These are phyloP conservation scores for Scytalidium sp. DNA, from an alignment of 2,329 filamentous ascomycete genomes.

Conservation along the genomic window DNA sequence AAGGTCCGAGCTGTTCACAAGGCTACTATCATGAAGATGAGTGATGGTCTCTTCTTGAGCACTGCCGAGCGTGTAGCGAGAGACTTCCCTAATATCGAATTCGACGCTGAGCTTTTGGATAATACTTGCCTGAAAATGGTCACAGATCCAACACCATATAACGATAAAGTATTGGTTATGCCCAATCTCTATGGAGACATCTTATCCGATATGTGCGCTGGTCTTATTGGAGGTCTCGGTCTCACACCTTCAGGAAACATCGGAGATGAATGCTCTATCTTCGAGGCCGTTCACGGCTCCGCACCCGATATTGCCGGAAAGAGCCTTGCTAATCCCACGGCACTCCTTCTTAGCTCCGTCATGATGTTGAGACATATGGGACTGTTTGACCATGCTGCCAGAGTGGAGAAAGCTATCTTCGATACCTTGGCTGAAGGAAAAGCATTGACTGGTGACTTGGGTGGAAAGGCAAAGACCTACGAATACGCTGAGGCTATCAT, in stretches of 20 bases:
- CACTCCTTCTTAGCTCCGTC: slow-evolving; percentile 90
- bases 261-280: slow-evolving; percentile 98
- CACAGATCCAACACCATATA: slow-evolving; percentile 93
- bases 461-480: slow-evolving; percentile 92
- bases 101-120: slow-evolving; percentile 96
- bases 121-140: slow-evolving; percentile 99
- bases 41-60: slow-evolving; percentile 94
- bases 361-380: slow-evolving; percentile 99
- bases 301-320: slow-evolving; percentile 96
- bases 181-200: slow-evolving; percentile 99
- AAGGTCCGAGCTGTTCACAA: slow-evolving; percentile 99
- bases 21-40: slow-evolving; percentile 99
- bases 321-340: slow-evolving; percentile 94
- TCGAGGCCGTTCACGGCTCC: slow-evolving; percentile 98
- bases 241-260: slow-evolving; percentile 98
- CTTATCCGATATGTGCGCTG: slow-evolving; percentile 98
- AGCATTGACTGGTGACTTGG: slow-evolving; percentile 91
- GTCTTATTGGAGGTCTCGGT: slow-evolving; percentile 95
- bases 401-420: slow-evolving; percentile 94
- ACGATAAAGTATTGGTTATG: slow-evolving; percentile 98
- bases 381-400: slow-evolving; percentile 75
- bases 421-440: slow-evolving; percentile 95
- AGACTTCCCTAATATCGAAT: slow-evolving; percentile 94
- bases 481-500: slow-evolving; percentile 96
- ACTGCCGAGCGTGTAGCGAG: slow-evolving; percentile 83